Evolutionary conservation across 2,329 filamentous ascomycete species (phyloP).

Genomic region (Remersonia thermophila): DNA sequence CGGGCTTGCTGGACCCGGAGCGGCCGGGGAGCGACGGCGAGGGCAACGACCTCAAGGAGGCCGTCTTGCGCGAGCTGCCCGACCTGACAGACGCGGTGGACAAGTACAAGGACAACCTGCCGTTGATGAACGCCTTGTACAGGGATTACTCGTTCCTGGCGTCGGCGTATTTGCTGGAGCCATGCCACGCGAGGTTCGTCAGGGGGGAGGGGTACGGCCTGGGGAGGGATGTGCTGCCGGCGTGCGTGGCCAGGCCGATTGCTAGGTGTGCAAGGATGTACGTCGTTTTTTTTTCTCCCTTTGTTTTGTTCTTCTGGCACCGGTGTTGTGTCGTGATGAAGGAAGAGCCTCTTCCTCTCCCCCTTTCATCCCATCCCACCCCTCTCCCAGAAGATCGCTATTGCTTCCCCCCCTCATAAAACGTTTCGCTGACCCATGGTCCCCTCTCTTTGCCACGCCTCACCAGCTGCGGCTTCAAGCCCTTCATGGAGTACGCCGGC

Average conservation of each 20-base stretch:
- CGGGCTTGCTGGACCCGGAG: slow-evolving; percentile 65
- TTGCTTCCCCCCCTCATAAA: background rate
- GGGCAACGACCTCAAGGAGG: slow-evolving; percentile 26
- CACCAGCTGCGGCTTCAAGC: slow-evolving; percentile 6
- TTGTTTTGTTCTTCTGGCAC: background rate
- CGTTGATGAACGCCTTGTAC: slow-evolving; percentile 74
- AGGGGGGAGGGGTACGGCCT: slow-evolving; percentile 68
- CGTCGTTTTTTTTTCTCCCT: slow-evolving; percentile 27
- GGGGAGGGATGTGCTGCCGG: slow-evolving; percentile 60
- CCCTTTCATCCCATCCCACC: background rate
- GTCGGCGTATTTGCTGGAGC: slow-evolving; percentile 81
- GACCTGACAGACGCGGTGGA: slow-evolving; percentile 66
- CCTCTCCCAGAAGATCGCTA: background rate
- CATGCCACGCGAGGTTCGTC: slow-evolving; percentile 65
- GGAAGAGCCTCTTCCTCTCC: background rate
- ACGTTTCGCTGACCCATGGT: no score
- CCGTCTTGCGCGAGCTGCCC: slow-evolving; percentile 61
- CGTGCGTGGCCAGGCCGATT: slow-evolving; percentile 66
- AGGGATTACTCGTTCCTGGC: slow-evolving; percentile 86
- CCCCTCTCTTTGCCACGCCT: background rate
- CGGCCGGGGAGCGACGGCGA: slow-evolving; percentile 43
- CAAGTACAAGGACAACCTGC: slow-evolving; percentile 59
- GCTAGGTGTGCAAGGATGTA: slow-evolving; percentile 76
- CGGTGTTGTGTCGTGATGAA: background rate
- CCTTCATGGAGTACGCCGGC: slow-evolving; percentile 41